A percentile compares a stretch with the other conserved stretches of the same genome.
Evolutionary conservation across 495 filamentous ascomycete genomes (phyloP).

Genomic region (Rhypophila decipiens): DNA sequence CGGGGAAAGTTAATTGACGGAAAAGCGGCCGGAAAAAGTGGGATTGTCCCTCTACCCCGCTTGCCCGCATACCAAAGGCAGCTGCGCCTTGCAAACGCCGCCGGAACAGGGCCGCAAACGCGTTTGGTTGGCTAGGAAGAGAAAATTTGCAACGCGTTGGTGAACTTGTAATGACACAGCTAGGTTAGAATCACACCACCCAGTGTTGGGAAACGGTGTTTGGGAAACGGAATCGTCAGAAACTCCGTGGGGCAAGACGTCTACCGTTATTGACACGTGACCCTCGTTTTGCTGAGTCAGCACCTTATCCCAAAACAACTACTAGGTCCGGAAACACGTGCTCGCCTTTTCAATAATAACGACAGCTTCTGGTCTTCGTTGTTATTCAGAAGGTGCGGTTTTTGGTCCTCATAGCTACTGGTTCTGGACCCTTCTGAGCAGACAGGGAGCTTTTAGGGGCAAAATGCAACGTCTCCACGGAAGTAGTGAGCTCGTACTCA

Average conservation of each 20-base stretch:
- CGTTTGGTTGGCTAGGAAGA: slow-evolving; percentile 3
- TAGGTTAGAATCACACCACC: slow-evolving; percentile 4
- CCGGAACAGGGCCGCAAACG: slow-evolving; percentile 4
- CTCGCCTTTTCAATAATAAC: slow-evolving; percentile 3
- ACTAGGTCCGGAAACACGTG: slow-evolving; percentile 3
- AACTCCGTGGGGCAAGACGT: slow-evolving; percentile 1
- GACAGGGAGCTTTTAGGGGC: slow-evolving; percentile 9
- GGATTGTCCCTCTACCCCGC: slow-evolving; percentile 2
- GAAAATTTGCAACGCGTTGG: slow-evolving; percentile 3
- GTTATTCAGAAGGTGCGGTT: slow-evolving; percentile 7
- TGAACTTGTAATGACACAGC: background rate
- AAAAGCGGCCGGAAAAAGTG: slow-evolving; percentile 1
- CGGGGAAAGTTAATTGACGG: background rate
- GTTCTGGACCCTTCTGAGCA: slow-evolving; percentile 11
- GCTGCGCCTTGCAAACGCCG: too few species aligned
- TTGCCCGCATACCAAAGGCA: background rate
- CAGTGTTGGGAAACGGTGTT: slow-evolving; percentile 1
- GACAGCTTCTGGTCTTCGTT: slow-evolving; percentile 8
- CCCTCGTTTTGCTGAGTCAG: slow-evolving; percentile 2
- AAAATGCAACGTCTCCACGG: too few species aligned
- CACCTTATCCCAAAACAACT: slow-evolving; percentile 1
- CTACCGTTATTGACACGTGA: slow-evolving; percentile 3
- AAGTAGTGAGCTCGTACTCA: too few species aligned
- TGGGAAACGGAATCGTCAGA: slow-evolving; percentile 2
- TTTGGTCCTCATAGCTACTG: slow-evolving; percentile 10